Evolutionary conservation across 805 yeast genomes (phyloP).

Genomic region (Kazachstania viticola): DNA sequence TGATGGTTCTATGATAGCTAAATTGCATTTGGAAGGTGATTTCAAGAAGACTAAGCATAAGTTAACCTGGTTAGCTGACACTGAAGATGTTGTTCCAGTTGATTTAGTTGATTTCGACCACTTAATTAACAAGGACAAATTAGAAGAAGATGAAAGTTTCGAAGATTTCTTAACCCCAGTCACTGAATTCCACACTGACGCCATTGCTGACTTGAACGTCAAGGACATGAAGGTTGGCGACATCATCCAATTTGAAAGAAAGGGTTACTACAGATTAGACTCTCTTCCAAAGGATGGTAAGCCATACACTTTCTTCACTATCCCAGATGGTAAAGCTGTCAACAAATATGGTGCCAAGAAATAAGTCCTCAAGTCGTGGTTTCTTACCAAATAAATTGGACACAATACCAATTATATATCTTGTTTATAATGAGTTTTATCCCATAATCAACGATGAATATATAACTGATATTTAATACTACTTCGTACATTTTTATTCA

Average conservation of each 20-base stretch:
- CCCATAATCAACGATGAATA: too few relatives aligned
- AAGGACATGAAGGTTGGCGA: slow-evolving; percentile 72
- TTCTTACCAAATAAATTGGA: too few relatives aligned
- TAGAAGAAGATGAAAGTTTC: slow-evolving; percentile 84
- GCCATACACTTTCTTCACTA: slow-evolving; percentile 73
- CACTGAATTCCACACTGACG: slow-evolving; percentile 73
- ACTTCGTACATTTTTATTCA: too few relatives aligned
- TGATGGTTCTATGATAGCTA: slow-evolving; percentile 61
- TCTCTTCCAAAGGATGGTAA: slow-evolving; percentile 40
- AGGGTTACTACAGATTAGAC: slow-evolving; percentile 88
- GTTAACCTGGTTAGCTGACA: slow-evolving; percentile 86
- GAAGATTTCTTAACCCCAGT: slow-evolving; percentile 83
- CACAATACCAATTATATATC: too few relatives aligned
- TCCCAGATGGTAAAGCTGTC: slow-evolving; percentile 88
- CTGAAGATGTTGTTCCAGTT: slow-evolving; percentile 57
- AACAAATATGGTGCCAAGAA: slow-evolving; percentile 66
- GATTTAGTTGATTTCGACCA: slow-evolving; percentile 89
- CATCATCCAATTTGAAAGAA: slow-evolving; percentile 89
- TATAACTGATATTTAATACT: too few relatives aligned
- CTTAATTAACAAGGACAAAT: slow-evolving; percentile 85
- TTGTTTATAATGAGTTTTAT: too few relatives aligned
- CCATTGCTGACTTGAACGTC: slow-evolving; percentile 72
- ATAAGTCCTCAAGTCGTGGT: slow-evolving; percentile 12
- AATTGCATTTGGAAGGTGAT: slow-evolving; percentile 86
- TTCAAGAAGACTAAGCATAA: slow-evolving; percentile 94